Evolutionary conservation across 1,139 yeast species (phyloP).

Genomic region (Sugiyamaella japonica): DNA sequence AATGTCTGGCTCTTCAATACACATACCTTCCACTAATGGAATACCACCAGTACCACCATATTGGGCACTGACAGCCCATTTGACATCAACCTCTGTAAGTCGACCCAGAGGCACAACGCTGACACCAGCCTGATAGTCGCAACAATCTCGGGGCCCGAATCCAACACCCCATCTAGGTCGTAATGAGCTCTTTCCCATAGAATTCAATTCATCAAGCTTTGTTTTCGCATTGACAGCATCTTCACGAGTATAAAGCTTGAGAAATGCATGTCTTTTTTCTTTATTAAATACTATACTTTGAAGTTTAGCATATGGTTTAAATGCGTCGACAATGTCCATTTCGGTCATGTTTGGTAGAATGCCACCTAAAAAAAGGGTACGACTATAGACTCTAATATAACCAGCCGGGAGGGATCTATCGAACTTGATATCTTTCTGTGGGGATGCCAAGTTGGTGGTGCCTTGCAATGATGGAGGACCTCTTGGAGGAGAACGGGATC

Average conservation of each 20-base stretch:
- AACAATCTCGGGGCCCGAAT: conserved; percentile 97
- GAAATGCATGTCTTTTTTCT: conserved; percentile 93
- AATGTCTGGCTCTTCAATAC: conserved; percentile 95
- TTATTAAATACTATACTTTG: conserved; percentile 86
- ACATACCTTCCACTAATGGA: conserved; percentile 77
- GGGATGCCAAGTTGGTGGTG: not conserved
- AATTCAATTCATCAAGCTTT: conserved; percentile 52
- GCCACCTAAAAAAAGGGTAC: conserved; percentile 94
- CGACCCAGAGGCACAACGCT: conserved; percentile 83
- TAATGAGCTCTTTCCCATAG: conserved; percentile 55
- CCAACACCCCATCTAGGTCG: conserved; percentile 98
- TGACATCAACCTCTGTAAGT: conserved; percentile 87
- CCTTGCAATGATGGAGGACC: conserved; percentile 21
- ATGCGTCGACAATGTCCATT: conserved; percentile 54
- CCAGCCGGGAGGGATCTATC: conserved; percentile 78
- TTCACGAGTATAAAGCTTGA: conserved; percentile 89
- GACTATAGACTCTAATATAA: conserved; percentile 75
- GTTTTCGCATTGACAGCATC: conserved; percentile 78
- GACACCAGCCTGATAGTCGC: conserved; percentile 88
- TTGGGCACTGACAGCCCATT: conserved; percentile 88
- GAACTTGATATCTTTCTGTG: conserved; percentile 33
- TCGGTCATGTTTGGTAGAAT: conserved; percentile 84
- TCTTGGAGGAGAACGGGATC: conserved; percentile 53
- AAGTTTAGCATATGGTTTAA: conserved; percentile 91
- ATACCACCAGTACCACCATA: conserved; percentile 98